Base-by-base conservation (phyloP, 306 rosid species). In the Prosopis cineraria region DNA sequence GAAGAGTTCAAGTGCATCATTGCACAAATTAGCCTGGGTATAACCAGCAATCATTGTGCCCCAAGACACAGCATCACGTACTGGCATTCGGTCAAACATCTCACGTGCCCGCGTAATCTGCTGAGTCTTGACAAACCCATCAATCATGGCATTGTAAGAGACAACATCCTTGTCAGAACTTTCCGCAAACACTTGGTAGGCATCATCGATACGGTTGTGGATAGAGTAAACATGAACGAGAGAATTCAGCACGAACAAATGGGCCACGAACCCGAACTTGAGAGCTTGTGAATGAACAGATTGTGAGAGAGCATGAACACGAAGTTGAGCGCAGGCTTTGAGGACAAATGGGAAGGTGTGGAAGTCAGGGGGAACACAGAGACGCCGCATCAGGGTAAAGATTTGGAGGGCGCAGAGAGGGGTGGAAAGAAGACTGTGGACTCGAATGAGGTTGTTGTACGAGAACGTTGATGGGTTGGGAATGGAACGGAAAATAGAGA, bases 31-130 rank as follows among this genome's bases (percentile, higher is more conserved):
- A 14, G 78, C 59, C 64, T 86, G 90, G 17, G 86, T 79, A 74
- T 87, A 89, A 34, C 96, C 98, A 0, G 90, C 89, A 19, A 93
- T 68, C 81, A 93, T 76, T 44, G 98, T 90, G 1, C 90, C 89
- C 93, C 96, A 93, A 1, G 98, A 80, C 29, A 89, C 87, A 0
- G 79, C n/a, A 81, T 93, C 91, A 76, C 89, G 37, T 0, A 39
- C 58, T 4, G 87, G 85, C 98, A 89, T 93, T 52, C 71, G 80
- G 3, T 89, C 91, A 20, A 90, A 93, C 87, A 89, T 73, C 16
- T 84, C 44, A 7, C 90, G 91, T 0, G 88, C 96, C 1, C 60
- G 30, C 0, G 1, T 6, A 63, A 89, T 77, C 36, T 85, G 84
- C n/a, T 81, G 78, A 4, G 81, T 78, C 82, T 90, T 93, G 1